A percentile compares a stretch with the other conserved stretches of the same genome.
These are phyloP conservation scores for Chloromonas sp. DNA, from an alignment of 163 green algal genomes.

Conservation along the genomic window DNA sequence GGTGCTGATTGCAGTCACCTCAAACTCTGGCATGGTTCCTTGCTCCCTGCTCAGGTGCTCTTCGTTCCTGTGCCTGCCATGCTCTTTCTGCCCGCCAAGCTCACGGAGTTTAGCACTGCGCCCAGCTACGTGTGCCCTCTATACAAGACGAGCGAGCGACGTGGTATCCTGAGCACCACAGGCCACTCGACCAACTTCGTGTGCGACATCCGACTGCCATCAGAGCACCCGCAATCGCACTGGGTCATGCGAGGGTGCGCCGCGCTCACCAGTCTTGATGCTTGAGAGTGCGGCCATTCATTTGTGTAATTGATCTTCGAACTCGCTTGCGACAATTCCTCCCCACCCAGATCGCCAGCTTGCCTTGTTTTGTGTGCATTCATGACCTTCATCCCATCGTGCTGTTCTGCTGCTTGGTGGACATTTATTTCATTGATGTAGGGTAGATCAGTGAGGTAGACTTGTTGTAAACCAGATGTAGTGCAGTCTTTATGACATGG, in stretches of 20 bases:
- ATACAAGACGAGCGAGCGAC: conserved; percentile 64
- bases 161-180: conserved; percentile 56
- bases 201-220: conserved; percentile 50
- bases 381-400: too few species aligned
- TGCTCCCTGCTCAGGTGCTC: conserved; percentile 16
- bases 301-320: too few species aligned
- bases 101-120: not conserved
- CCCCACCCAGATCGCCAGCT: too few species aligned
- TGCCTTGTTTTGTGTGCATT: too few species aligned
- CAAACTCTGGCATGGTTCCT: too few species aligned
- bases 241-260: conserved; percentile 58
- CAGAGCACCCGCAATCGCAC: conserved; percentile 32
- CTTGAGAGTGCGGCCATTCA: not conserved
- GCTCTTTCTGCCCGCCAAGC: conserved; percentile 21
- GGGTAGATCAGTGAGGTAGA: too few species aligned
- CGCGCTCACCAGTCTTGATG: conserved; percentile 41
- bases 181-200: conserved; percentile 74
- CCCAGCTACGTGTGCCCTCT: conserved; percentile 54
- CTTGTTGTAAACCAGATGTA: too few species aligned
- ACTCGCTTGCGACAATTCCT: too few species aligned
- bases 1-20: too few species aligned
- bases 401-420: too few species aligned
- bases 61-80: conserved; percentile 26
- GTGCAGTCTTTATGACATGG: too few species aligned
- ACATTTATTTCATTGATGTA: too few species aligned